Evolutionary conservation across 441 rosid species (phyloP).

Genomic region (Aleurites moluccanus): DNA sequence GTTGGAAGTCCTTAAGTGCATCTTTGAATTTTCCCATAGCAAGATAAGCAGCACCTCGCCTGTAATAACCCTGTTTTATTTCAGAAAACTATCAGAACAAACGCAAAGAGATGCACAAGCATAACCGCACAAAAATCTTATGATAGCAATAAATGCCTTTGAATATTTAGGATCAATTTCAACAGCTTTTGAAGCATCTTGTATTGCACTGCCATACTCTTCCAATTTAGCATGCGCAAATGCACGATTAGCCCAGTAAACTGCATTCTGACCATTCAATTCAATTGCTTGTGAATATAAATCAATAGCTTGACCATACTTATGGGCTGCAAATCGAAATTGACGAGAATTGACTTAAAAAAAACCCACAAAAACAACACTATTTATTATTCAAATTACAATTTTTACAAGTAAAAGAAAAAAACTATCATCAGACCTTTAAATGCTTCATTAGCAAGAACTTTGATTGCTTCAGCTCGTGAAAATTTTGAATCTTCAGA

Average conservation of each 20-base stretch:
- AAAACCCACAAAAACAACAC: background rate
- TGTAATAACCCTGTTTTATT: constrained; percentile 71
- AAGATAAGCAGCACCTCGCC: constrained; percentile 96
- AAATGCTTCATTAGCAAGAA: constrained; percentile 82
- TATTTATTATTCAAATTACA: background rate
- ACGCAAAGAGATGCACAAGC: background rate
- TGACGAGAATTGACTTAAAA: constrained; percentile 4
- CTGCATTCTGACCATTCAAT: constrained; percentile 64
- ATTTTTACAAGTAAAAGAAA: background rate
- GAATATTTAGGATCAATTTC: constrained; percentile 86
- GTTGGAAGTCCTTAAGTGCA: constrained; percentile 97
- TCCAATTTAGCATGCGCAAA: constrained; percentile 89
- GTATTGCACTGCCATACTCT: constrained; percentile 98
- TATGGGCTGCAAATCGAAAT: constrained; percentile 59
- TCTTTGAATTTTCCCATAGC: constrained; percentile 97
- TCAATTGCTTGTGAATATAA: constrained; percentile 83
- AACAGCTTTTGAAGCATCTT: constrained; percentile 84
- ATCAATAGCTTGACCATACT: constrained; percentile 74
- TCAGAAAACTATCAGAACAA: constrained; percentile 31
- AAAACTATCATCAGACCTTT: constrained; percentile 47
- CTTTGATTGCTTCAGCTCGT: constrained; percentile 73
- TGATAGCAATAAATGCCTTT: constrained; percentile 48
- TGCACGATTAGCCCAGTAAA: constrained; percentile 97
- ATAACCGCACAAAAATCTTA: constrained; percentile 14
- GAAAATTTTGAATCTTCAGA: constrained; percentile 45